phyloP scores from a whole-genome alignment of 129 eudicot genomes.

The Glebionis coronaria region DNA sequence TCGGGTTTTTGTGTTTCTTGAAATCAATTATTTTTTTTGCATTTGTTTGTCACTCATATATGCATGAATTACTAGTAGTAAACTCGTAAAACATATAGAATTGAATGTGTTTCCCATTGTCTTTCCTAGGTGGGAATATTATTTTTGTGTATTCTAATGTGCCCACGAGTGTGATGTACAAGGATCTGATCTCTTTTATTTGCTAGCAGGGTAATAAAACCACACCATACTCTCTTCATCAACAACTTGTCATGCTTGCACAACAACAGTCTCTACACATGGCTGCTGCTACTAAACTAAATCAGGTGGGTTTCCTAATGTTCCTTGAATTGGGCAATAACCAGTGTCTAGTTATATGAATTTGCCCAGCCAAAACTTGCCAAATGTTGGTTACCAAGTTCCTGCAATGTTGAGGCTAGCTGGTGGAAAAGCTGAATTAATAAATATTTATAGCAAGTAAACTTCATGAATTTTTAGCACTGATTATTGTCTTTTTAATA shows the following conservation, averaged over 20 bases:
- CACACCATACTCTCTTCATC: too few relatives aligned
- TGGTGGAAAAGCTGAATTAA: slow-evolving; percentile 47
- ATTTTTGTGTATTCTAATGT: not conserved
- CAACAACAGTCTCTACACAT: slow-evolving; percentile 74
- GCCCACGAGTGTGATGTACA: not conserved
- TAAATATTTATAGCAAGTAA: slow-evolving; percentile 64
- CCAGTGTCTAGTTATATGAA: slow-evolving; percentile 46
- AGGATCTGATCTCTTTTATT: slow-evolving; percentile 1
- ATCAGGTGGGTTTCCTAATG: slow-evolving; percentile 53
- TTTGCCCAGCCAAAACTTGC: slow-evolving; percentile 59
- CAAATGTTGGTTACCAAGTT: slow-evolving; percentile 62
- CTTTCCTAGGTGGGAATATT: not conserved
- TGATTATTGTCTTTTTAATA: slow-evolving; percentile 1
- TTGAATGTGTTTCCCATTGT: not conserved
- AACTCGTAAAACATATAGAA: not conserved
- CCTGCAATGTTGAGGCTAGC: slow-evolving; percentile 66
- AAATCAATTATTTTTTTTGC: too few relatives aligned
- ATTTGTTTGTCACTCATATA: not conserved
- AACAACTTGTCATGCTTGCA: slow-evolving; percentile 56
- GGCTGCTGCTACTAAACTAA: slow-evolving; percentile 87
- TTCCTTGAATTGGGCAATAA: slow-evolving; percentile 48
- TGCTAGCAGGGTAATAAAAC: slow-evolving; percentile 58
- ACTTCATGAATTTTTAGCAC: slow-evolving; percentile 9
- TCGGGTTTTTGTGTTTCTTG: not conserved
- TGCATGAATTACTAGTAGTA: not conserved